Percentiles rank a stretch among this genome's conserved stretches.
Evolutionary conservation across 495 filamentous ascomycete genomes (phyloP).

Genomic region (Astrocystis sublimbata): DNA sequence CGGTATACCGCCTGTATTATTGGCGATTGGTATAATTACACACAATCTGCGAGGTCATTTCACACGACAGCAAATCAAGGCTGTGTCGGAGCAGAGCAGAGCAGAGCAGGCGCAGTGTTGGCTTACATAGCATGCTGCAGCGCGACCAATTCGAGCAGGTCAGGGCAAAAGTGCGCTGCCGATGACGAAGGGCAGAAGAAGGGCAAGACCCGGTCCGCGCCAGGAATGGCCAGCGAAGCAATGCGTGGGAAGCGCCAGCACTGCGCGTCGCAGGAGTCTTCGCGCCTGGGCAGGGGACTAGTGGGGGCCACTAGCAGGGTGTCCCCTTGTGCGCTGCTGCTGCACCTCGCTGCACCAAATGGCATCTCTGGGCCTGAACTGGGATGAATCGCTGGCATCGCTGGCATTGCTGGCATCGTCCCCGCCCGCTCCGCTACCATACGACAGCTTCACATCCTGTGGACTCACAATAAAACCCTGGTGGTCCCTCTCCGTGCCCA

Average conservation of each 20-base stretch:
- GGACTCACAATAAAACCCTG: conserved; percentile 50
- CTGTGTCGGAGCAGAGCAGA: conserved; percentile 8
- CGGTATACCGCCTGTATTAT: neutral
- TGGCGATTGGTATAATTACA: neutral
- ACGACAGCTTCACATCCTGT: conserved; percentile 6
- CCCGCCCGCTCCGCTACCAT: conserved; percentile 9
- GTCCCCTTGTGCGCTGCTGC: neutral
- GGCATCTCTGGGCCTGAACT: too few relatives aligned
- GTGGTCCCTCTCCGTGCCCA: conserved; percentile 51
- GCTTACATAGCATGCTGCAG: neutral
- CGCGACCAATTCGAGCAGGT: neutral
- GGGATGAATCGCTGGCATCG: too few relatives aligned
- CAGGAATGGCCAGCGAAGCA: conserved; percentile 19
- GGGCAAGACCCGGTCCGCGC: neutral
- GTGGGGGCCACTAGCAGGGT: too few relatives aligned
- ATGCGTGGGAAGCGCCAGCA: conserved; percentile 11
- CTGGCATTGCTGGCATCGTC: conserved; percentile 16
- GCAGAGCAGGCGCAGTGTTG: neutral
- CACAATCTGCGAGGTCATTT: neutral
- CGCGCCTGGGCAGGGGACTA: conserved; percentile 6
- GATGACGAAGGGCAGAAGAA: neutral
- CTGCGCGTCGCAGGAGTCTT: conserved; percentile 6
- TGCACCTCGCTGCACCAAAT: conserved; percentile 12
- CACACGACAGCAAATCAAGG: conserved; percentile 14
- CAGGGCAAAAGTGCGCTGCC: neutral